Conservation (phyloP, 192 early-diverging fungal genomes). For the Entophlyctis luteolus region DNA sequence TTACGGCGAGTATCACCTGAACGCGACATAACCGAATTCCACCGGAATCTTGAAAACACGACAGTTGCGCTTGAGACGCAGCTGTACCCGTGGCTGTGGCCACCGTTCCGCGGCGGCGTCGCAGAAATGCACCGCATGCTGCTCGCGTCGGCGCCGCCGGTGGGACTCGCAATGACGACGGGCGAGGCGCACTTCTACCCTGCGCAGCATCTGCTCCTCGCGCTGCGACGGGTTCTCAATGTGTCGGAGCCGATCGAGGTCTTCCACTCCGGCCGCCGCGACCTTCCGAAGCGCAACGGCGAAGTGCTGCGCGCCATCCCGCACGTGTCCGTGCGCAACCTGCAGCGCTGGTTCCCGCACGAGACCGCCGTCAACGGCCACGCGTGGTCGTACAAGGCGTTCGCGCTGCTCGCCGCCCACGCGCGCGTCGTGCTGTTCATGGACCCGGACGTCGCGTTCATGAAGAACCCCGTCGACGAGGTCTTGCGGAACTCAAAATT, state of each 20-base stretch:
- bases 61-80: too few relatives aligned
- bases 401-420: not conserved
- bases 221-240: conserved; percentile 26
- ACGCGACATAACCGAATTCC: too few relatives aligned
- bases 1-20: too few relatives aligned
- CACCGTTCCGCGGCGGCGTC: too few relatives aligned
- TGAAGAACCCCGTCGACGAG: not conserved
- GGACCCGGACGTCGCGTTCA: not conserved
- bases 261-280: conserved; percentile 46
- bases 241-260: conserved; percentile 55
- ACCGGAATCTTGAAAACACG: too few relatives aligned
- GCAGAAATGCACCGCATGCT: too few relatives aligned
- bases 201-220: not conserved
- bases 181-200: not conserved
- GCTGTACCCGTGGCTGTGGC: too few relatives aligned
- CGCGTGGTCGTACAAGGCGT: not conserved
- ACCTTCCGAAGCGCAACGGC: too few relatives aligned
- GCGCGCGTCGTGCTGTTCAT: not conserved
- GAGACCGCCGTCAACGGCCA: not conserved
- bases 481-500: conserved; percentile 34
- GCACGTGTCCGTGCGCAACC: conserved; percentile 13
- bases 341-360: conserved; percentile 25
- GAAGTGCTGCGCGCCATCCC: not conserved
- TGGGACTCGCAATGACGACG: conserved; percentile 1
- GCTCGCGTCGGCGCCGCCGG: too few relatives aligned